A percentile compares a stretch with the other conserved stretches of the same genome.
Evolutionary conservation across 306 rosid species (phyloP).

Genomic region (Gastrolobium villosum): DNA sequence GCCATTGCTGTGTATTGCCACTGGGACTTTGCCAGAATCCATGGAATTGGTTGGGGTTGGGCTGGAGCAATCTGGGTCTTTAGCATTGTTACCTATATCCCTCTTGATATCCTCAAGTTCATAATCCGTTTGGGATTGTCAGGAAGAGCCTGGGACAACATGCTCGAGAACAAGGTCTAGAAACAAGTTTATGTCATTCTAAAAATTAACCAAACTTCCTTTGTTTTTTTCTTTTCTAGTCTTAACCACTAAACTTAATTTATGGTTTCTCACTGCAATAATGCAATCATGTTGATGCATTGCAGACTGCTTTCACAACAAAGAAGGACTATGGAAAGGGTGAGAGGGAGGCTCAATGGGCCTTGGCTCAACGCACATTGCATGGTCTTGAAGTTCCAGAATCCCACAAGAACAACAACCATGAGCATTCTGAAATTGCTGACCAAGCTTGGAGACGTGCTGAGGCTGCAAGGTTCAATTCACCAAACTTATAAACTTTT

Average conservation of each 20-base stretch:
- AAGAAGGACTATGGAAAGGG: slow-evolving; percentile 82
- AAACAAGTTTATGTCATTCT: background rate
- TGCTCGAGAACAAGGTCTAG: slow-evolving; percentile 68
- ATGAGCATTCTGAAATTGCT: slow-evolving; percentile 69
- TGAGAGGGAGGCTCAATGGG: slow-evolving; percentile 93
- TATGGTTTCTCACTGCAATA: background rate
- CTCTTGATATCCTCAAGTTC: slow-evolving; percentile 87
- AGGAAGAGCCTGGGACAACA: slow-evolving; percentile 78
- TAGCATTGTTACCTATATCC: slow-evolving; percentile 80
- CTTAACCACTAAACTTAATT: too few species aligned
- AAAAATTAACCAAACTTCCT: background rate
- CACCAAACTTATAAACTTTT: background rate
- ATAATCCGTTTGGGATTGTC: slow-evolving; percentile 63
- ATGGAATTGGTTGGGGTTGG: slow-evolving; percentile 93
- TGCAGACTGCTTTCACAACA: slow-evolving; percentile 80
- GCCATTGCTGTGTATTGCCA: slow-evolving; percentile 73
- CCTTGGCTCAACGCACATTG: slow-evolving; percentile 72
- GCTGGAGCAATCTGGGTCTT: slow-evolving; percentile 85
- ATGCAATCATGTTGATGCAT: slow-evolving; percentile 11
- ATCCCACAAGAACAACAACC: slow-evolving; percentile 34
- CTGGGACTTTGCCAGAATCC: slow-evolving; percentile 83
- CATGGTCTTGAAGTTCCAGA: slow-evolving; percentile 68
- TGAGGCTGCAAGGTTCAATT: slow-evolving; percentile 76
- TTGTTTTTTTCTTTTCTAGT: background rate
- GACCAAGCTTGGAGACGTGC: slow-evolving; percentile 90